Conservation (phyloP, 2,329 filamentous ascomycete genomes). For the Pseudocercospora fijiensis region DNA sequence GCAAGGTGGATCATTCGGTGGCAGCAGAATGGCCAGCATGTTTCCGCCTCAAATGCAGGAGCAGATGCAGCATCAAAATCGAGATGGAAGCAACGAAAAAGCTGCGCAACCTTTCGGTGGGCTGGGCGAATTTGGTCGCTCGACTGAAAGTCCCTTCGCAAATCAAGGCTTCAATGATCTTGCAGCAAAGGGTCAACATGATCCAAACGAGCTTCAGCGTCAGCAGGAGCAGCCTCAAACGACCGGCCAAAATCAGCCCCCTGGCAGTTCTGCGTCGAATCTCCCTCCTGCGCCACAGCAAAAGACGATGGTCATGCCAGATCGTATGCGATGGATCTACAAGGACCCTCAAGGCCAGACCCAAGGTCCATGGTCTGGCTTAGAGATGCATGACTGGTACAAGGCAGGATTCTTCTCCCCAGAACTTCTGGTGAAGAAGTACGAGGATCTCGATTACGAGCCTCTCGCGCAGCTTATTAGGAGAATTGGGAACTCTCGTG, state of each 20-base stretch:
- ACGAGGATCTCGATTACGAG: slow-evolving; percentile 92
- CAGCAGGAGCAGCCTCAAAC: slow-evolving; percentile 24
- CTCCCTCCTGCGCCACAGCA: slow-evolving; percentile 69
- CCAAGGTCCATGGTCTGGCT: slow-evolving; percentile 90
- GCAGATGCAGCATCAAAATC: slow-evolving; percentile 69
- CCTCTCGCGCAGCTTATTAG: slow-evolving; percentile 91
- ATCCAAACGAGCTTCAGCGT: slow-evolving; percentile 21
- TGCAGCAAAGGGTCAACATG: slow-evolving; percentile 23
- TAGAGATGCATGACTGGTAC: slow-evolving; percentile 99
- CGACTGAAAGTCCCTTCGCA: slow-evolving; percentile 59
- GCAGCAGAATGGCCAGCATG: slow-evolving; percentile 60
- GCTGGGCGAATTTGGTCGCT: slow-evolving; percentile 36
- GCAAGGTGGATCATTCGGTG: slow-evolving; percentile 52
- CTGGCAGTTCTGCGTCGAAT: slow-evolving; percentile 56
- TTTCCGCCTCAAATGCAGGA: slow-evolving; percentile 90
- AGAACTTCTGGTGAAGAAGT: slow-evolving; percentile 89
- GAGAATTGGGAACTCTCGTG: slow-evolving; percentile 92
- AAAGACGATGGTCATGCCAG: slow-evolving; percentile 97
- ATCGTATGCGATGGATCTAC: slow-evolving; percentile 98
- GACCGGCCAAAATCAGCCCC: slow-evolving; percentile 31
- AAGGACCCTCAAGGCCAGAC: slow-evolving; percentile 88
- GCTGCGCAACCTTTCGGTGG: slow-evolving; percentile 34
- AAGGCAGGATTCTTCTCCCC: slow-evolving; percentile 97
- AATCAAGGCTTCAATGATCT: slow-evolving; percentile 27
- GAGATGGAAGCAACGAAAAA: slow-evolving; percentile 43